Evolutionary conservation across 1,284 basidiomycete genomes (phyloP).

Genomic region (Ustilago esculenta): DNA sequence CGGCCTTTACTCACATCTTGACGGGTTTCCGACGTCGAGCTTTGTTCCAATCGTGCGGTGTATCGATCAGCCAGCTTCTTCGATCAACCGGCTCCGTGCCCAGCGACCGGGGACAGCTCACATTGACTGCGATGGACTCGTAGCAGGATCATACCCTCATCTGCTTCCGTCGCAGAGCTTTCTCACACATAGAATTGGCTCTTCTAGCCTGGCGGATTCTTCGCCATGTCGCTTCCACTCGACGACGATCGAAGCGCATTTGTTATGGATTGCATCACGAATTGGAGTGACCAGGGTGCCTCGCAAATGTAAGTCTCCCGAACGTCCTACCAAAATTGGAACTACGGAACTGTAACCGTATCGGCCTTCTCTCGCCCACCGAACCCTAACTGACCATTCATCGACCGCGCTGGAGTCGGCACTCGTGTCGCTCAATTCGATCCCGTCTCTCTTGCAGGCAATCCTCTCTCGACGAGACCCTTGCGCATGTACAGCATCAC

Average conservation of each 20-base stretch:
- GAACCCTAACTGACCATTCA: constrained; percentile 16
- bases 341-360: neutral
- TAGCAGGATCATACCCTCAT: no score
- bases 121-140: no score
- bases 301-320: constrained; percentile 35
- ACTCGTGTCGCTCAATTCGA: constrained; percentile 2
- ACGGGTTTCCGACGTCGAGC: no score
- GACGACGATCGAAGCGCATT: constrained; percentile 11
- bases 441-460: constrained; percentile 5
- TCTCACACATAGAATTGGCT: no score
- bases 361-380: neutral
- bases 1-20: no score
- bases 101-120: no score
- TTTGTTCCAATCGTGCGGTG: no score
- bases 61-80: no score
- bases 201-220: no score
- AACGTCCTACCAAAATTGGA: neutral
- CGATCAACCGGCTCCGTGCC: no score
- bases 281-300: constrained; percentile 19
- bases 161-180: no score
- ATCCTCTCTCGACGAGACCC: constrained; percentile 7
- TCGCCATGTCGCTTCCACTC: constrained; percentile 7
- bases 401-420: constrained; percentile 4
- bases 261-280: constrained; percentile 15
- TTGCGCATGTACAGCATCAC: neutral